Base-by-base conservation (phyloP, 1,284 basidiomycete genomes). In the Tilletia setariae region DNA sequence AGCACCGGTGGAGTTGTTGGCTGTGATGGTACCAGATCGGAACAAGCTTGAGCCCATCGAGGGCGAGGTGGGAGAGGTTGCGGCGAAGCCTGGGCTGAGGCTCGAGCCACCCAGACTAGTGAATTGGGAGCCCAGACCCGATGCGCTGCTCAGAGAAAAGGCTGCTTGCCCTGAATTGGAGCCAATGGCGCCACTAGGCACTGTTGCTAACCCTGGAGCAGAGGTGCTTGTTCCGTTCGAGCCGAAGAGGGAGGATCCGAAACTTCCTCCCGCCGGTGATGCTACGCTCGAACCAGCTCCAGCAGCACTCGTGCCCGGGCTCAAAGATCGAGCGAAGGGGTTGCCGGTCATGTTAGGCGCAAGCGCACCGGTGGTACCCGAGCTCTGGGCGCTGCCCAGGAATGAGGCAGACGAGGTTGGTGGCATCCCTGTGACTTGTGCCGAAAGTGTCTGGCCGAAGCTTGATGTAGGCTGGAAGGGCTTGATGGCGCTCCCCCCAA, bases 391-490 rank as follows among this genome's bases (percentile, higher is more conserved):
- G 8, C 15, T 30, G n/a, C 47, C 67, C 28, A 56, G 63, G 19
- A 56, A 42, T 13, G 67, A 28, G 1, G 49, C 21, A 0, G 67
- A 47, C 19, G 72, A 69, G 40, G 65, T 69, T 4, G 68, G 49
- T 16, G 56, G 56, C 28, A 61, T 35, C 7, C 56, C 56, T 30
- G 56, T 61, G 13, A 61, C 56, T 30, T 73, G 67, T 21, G 53
- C 51, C 0, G 75, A 72, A 1, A 79, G 67, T 15, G 65, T 71
- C 11, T 71, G 63, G 6, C 78, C 78, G 47, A 80, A 80, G 40
- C 67, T 69, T 21, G 68, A 71, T 56, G 70, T 66, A 7, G 78
- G 78, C 65, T 80, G 72, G 70, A 80, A 80, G 1, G 72, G 71
- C 8, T 62, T 66, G 35, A 76, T 62, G 0, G 2, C 47, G 65